phyloP scores from a whole-genome alignment of 768 basidiomycete species.

The Candolleomyces efflorescens region DNA sequence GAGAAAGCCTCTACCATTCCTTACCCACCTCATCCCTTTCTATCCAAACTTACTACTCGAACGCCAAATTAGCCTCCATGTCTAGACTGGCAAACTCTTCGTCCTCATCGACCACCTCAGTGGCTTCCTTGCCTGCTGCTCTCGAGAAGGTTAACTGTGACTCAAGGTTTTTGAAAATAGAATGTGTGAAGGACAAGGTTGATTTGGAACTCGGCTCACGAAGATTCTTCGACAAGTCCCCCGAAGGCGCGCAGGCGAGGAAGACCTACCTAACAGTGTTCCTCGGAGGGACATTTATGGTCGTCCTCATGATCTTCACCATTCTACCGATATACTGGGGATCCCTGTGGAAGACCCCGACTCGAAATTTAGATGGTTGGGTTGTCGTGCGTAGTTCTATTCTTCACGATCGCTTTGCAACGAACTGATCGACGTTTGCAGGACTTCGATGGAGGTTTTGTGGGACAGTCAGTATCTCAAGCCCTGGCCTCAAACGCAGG shows the following conservation, averaged over 20 bases:
- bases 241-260: slow-evolving; percentile 24
- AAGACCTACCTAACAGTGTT: slow-evolving; percentile 38
- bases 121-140: too few relatives aligned
- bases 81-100: too few relatives aligned
- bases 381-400: slow-evolving; percentile 40
- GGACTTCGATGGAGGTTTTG: slow-evolving; percentile 51
- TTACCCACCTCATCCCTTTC: too few relatives aligned
- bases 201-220: neutral
- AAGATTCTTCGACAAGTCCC: slow-evolving; percentile 19
- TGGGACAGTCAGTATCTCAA: slow-evolving; percentile 44
- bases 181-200: too few relatives aligned
- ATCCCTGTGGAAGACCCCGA: slow-evolving; percentile 38
- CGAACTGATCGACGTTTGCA: slow-evolving; percentile 11
- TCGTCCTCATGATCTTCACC: slow-evolving; percentile 39
- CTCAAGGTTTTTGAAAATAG: too few relatives aligned
- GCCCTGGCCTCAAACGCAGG: slow-evolving; percentile 25
- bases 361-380: slow-evolving; percentile 41
- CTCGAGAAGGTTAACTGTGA: too few relatives aligned
- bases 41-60: too few relatives aligned
- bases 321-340: slow-evolving; percentile 59
- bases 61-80: too few relatives aligned
- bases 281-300: slow-evolving; percentile 27
- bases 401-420: neutral
- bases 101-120: too few relatives aligned
- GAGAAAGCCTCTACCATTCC: too few relatives aligned